Evolutionary conservation across 1,139 yeast genomes (phyloP).

Genomic region (Citeromyces hawaiiensis): DNA sequence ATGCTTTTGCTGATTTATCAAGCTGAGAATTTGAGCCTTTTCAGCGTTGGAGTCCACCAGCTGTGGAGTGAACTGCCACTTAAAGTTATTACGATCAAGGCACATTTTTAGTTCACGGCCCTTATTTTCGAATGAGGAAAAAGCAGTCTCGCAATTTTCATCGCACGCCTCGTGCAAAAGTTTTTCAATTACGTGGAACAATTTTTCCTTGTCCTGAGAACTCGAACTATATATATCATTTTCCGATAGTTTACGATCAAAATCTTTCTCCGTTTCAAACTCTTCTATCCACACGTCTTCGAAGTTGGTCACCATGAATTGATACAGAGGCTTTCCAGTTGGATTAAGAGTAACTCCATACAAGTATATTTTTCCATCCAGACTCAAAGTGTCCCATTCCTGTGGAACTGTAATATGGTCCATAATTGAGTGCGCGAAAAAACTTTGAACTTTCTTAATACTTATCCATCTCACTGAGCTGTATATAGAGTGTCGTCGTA

Average conservation of each 20-base stretch:
- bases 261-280: neutral
- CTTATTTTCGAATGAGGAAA: neutral
- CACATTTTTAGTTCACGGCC: neutral
- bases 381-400: neutral
- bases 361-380: neutral
- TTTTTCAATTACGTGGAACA: neutral
- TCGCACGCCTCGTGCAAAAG: constrained; percentile 3
- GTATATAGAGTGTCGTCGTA: no score
- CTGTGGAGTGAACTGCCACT: constrained; percentile 17
- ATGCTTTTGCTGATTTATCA: constrained; percentile 17
- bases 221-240: constrained; percentile 8
- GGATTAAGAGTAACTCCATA: neutral
- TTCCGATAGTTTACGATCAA: constrained; percentile 11
- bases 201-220: constrained; percentile 7
- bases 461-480: no score
- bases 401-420: neutral
- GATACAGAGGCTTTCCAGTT: neutral
- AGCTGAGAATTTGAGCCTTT: constrained; percentile 15
- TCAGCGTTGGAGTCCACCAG: constrained; percentile 8
- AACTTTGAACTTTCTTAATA: no score
- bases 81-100: constrained; percentile 5
- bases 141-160: neutral
- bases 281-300: neutral
- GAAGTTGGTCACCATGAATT: constrained; percentile 1
- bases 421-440: no score